Evolutionary conservation across 805 yeast species (phyloP).

Genomic region (Hanseniaspora hatyaiensis): DNA sequence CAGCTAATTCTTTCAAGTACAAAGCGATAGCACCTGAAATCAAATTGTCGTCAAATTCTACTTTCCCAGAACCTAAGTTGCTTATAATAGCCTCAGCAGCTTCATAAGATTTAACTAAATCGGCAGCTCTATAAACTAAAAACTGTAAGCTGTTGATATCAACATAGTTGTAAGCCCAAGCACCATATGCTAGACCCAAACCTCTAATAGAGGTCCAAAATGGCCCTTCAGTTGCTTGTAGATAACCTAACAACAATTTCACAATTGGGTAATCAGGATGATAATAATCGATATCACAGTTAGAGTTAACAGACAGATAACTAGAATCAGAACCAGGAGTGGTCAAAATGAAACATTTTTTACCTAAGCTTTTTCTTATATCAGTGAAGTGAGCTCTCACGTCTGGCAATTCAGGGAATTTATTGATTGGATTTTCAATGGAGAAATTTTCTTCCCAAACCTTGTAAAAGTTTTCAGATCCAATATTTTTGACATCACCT

Average conservation of each 20-base stretch:
- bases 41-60: conserved; percentile 44
- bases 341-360: conserved; percentile 49
- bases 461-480: conserved; percentile 21
- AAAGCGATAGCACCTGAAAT: conserved; percentile 67
- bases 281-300: conserved; percentile 25
- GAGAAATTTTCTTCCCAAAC: conserved; percentile 25
- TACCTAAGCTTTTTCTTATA: conserved; percentile 41
- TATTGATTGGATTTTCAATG: conserved; percentile 14
- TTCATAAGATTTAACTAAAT: conserved; percentile 49
- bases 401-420: conserved; percentile 37
- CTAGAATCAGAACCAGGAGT: conserved; percentile 81
- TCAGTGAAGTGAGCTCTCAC: conserved; percentile 43
- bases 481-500: conserved; percentile 51
- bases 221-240: conserved; percentile 89
- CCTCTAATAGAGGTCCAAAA: conserved; percentile 95
- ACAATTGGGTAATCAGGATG: conserved; percentile 58
- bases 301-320: conserved; percentile 47
- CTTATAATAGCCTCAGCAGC: conserved; percentile 56
- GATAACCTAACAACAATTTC: conserved; percentile 58
- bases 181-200: conserved; percentile 87
- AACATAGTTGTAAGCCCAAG: conserved; percentile 43
- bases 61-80: conserved; percentile 45
- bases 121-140: conserved; percentile 71
- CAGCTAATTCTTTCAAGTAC: conserved; percentile 61
- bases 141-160: conserved; percentile 61